Evolutionary conservation across 306 rosid species (phyloP).

Genomic region (Sesbania bispinosa): DNA sequence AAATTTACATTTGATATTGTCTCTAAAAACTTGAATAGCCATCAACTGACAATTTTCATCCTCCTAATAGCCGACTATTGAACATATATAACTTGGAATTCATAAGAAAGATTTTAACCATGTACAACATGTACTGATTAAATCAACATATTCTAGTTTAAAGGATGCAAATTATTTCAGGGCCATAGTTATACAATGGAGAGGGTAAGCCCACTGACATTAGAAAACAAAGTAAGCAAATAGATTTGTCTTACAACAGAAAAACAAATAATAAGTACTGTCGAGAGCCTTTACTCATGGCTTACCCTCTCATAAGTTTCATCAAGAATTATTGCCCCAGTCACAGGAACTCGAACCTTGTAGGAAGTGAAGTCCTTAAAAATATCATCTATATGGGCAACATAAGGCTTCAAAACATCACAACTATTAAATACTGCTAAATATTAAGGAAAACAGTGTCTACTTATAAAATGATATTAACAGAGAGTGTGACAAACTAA

Average conservation of each 20-base stretch:
- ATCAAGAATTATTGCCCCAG: slow-evolving; percentile 96
- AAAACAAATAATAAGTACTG: neutral
- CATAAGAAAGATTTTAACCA: neutral
- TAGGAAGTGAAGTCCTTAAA: slow-evolving; percentile 97
- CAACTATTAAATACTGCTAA: slow-evolving; percentile 82
- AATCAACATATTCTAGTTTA: slow-evolving; percentile 7
- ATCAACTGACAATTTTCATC: neutral
- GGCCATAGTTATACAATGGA: slow-evolving; percentile 7
- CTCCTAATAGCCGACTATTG: neutral
- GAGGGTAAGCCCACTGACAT: neutral
- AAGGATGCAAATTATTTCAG: neutral
- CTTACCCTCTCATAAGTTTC: slow-evolving; percentile 95
- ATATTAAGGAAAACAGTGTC: slow-evolving; percentile 48
- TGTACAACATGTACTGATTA: neutral
- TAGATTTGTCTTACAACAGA: neutral
- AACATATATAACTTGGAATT: neutral
- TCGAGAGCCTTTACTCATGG: neutral
- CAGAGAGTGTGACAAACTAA: neutral
- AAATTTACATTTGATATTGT: neutral
- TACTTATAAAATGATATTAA: slow-evolving; percentile 3
- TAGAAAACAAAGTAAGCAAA: neutral
- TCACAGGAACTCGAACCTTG: slow-evolving; percentile 96
- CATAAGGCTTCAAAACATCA: slow-evolving; percentile 95
- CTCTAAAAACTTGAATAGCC: neutral
- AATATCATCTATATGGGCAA: slow-evolving; percentile 88